Percentiles rank a stretch among this genome's conserved stretches.
phyloP scores from a whole-genome alignment of 306 rosid genomes.

The Cucumis cinereus region DNA sequence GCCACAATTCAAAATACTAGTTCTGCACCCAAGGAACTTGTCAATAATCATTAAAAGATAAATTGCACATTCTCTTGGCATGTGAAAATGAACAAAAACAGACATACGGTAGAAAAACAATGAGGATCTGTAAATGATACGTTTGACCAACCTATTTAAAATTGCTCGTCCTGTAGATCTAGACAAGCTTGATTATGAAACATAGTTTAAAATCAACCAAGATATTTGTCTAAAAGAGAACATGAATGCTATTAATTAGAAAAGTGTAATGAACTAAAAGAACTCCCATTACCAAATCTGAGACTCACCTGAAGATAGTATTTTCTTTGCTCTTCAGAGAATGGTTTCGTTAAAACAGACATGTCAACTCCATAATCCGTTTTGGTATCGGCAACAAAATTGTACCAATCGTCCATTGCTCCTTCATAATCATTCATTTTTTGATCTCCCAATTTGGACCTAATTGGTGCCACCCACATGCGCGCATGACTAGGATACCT shows the following conservation, averaged over 20 bases:
- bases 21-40: neutral
- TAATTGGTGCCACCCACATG: slow-evolving; percentile 94
- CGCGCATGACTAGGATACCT: slow-evolving; percentile 99
- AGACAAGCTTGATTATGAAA: neutral
- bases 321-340: slow-evolving; percentile 83
- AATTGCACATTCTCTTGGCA: neutral
- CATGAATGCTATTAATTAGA: neutral
- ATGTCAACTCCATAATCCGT: slow-evolving; percentile 79
- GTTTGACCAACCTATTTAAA: neutral
- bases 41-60: neutral
- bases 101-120: neutral
- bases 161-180: neutral
- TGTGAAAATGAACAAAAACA: neutral
- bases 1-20: neutral
- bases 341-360: slow-evolving; percentile 67
- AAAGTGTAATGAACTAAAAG: neutral
- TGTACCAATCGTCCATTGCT: slow-evolving; percentile 72
- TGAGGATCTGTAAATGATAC: neutral
- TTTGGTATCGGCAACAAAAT: slow-evolving; percentile 59
- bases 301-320: slow-evolving; percentile 81
- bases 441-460: slow-evolving; percentile 61
- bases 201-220: neutral
- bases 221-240: neutral
- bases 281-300: neutral
- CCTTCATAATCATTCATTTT: slow-evolving; percentile 50